These are phyloP conservation scores for Arachis monticola DNA, from an alignment of 331 rosid genomes.

Conservation along the genomic window DNA sequence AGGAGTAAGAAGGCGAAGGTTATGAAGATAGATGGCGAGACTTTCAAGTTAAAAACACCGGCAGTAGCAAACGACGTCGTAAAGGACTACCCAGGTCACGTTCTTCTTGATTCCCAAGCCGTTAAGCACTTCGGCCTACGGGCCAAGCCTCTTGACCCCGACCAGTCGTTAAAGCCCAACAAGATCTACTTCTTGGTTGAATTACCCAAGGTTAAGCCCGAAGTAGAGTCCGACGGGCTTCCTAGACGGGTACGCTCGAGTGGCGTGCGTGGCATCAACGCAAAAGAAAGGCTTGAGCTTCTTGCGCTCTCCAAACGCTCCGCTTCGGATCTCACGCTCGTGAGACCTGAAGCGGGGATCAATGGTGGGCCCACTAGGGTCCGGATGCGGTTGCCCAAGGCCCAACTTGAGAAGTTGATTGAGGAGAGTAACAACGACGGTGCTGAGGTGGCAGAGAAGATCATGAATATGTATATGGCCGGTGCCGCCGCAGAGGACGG, in stretches of 20 bases:
- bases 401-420: constrained; percentile 64
- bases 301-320: constrained; percentile 77
- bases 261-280: constrained; percentile 59
- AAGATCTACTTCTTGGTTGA: constrained; percentile 69
- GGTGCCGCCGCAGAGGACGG: constrained; percentile 33
- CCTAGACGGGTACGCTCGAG: constrained; percentile 66
- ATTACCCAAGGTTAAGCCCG: constrained; percentile 48
- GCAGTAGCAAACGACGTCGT: constrained; percentile 59
- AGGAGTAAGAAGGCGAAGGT: constrained; percentile 71
- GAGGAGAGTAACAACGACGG: constrained; percentile 60
- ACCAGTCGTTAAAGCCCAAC: constrained; percentile 58
- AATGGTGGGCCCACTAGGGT: constrained; percentile 59
- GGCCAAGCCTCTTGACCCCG: constrained; percentile 74
- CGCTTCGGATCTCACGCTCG: constrained; percentile 60
- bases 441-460: constrained; percentile 65
- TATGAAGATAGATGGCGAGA: constrained; percentile 83
- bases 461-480: constrained; percentile 55
- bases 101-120: constrained; percentile 65
- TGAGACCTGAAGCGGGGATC: constrained; percentile 24
- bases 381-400: constrained; percentile 72
- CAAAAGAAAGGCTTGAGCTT: constrained; percentile 79
- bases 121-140: constrained; percentile 72
- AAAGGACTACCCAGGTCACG: constrained; percentile 72
- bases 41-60: constrained; percentile 68
- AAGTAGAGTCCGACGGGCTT: constrained; percentile 18